Percentiles rank a stretch among this genome's conserved stretches.
Evolutionary conservation across 2,329 filamentous ascomycete genomes (phyloP).

Genomic region (Podosphaera leucotricha): DNA sequence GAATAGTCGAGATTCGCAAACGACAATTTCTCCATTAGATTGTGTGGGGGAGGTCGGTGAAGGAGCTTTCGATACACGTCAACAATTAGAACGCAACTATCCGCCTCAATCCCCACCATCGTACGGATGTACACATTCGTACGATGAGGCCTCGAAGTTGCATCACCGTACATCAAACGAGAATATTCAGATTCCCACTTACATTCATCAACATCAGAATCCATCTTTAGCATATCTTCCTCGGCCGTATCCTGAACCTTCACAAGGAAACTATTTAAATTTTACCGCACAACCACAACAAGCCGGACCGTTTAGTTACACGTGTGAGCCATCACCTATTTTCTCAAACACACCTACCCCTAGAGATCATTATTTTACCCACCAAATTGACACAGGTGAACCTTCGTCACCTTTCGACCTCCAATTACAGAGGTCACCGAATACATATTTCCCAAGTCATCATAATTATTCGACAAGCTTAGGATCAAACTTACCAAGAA

Average conservation of each 20-base stretch:
- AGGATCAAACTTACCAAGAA: neutral
- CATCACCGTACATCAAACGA: constrained; percentile 7
- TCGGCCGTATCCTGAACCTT: constrained; percentile 5
- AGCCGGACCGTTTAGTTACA: constrained; percentile 3
- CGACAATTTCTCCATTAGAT: constrained; percentile 3
- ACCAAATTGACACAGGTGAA: constrained; percentile 4
- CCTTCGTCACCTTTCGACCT: constrained; percentile 5
- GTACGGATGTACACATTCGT: constrained; percentile 3
- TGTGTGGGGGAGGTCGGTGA: constrained; percentile 4
- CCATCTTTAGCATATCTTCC: constrained; percentile 4
- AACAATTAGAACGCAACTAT: constrained; percentile 3
- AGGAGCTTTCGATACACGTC: constrained; percentile 4
- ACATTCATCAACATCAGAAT: constrained; percentile 3
- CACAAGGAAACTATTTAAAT: constrained; percentile 1
- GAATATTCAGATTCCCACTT: constrained; percentile 5
- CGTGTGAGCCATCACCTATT: constrained; percentile 4
- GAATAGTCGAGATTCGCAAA: constrained; percentile 3
- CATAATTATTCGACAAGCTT: constrained; percentile 1
- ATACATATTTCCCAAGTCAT: constrained; percentile 4
- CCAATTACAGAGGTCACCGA: constrained; percentile 6
- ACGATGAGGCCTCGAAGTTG: constrained; percentile 6
- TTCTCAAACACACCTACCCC: constrained; percentile 2
- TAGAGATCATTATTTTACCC: constrained; percentile 6
- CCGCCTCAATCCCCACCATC: constrained; percentile 6
- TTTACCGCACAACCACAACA: constrained; percentile 3